Base-by-base conservation (phyloP, 2,329 filamentous ascomycete species). In the Aciculosporium take region DNA sequence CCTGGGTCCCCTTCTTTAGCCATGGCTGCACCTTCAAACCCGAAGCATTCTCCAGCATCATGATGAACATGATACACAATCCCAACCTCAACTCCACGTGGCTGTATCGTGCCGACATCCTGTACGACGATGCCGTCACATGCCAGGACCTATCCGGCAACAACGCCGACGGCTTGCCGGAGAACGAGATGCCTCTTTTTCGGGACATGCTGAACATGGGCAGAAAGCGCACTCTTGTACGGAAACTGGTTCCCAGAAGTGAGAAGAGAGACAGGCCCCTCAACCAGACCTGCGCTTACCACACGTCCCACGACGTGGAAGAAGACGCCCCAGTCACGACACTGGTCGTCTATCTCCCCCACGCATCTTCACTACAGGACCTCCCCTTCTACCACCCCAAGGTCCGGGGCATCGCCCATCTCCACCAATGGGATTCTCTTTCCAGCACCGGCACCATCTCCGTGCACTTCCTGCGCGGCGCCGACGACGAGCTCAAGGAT, bases 351-450 rank as follows among this genome's bases (percentile, higher is more conserved):
- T 94, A 93, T 56, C 68, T 83, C 5, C 86, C 89, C 7, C 87
- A 94, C 59, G 68, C 76, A 7, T 58, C 68, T 25, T 64, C 64
- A 1, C 63, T 71, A 9, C 67, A 72, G 12, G 72, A 81, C 3
- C 71, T 91, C 46, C 89, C 89, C 1, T 94, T 83, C 61, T 96
- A 95, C 60, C 88, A 95, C 55, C 89, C 89, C 18, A 69, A 72
- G 40, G 79, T 94, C 18, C 71, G 69, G 39, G 76, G 75, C 10
- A 68, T 94, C 20, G 85, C 79, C 5, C 88, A 91, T 49, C 63
- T 87, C 7, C 84, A 93, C 58, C 73, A 74, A 28, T 84, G 74
- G 70, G 56, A 68, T 39, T 45, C 61, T 4, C 46, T 53, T n/a
- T 52, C 57, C 12, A 54, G 55, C 18, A 55, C 56, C 27, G 76